Conservation (phyloP, 2,329 filamentous ascomycete species). For the Furcasterigmium furcatum region DNA sequence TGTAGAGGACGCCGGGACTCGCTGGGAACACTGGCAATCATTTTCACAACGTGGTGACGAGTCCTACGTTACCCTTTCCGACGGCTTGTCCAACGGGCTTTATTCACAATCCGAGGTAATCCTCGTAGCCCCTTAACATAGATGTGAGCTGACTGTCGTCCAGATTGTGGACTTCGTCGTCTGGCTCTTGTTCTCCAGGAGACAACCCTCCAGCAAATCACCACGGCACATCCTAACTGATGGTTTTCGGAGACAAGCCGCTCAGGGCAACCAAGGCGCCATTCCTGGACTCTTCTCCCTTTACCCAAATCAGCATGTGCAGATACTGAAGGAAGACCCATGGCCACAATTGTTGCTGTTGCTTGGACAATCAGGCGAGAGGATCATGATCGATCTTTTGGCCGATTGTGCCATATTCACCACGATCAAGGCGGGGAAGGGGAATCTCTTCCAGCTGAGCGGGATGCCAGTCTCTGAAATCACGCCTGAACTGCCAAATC, state of each 20-base stretch:
- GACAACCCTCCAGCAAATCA: constrained; percentile 37
- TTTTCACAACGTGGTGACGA: constrained; percentile 64
- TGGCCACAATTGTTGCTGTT: constrained; percentile 76
- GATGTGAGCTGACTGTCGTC: not conserved
- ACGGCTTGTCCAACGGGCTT: constrained; percentile 35
- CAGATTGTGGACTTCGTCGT: constrained; percentile 77
- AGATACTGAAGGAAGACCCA: constrained; percentile 61
- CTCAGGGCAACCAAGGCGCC: constrained; percentile 14
- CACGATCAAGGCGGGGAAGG: constrained; percentile 52
- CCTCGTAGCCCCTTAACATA: not conserved
- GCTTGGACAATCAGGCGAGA: constrained; percentile 71
- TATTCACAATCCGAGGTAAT: constrained; percentile 64
- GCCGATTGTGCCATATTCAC: constrained; percentile 75
- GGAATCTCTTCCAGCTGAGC: constrained; percentile 75
- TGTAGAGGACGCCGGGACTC: constrained; percentile 29
- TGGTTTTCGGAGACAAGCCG: constrained; percentile 62
- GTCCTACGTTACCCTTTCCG: constrained; percentile 50
- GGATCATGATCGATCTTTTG: constrained; percentile 74
- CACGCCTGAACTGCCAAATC: constrained; percentile 13
- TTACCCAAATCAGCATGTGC: constrained; percentile 68
- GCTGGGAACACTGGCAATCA: constrained; percentile 52
- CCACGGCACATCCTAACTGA: constrained; percentile 79
- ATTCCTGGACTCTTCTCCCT: constrained; percentile 65
- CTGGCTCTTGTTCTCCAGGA: constrained; percentile 69
- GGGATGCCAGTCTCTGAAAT: constrained; percentile 53